Evolutionary conservation across 2,329 filamentous ascomycete genomes (phyloP).

Genomic region (Colletotrichum abscissum): DNA sequence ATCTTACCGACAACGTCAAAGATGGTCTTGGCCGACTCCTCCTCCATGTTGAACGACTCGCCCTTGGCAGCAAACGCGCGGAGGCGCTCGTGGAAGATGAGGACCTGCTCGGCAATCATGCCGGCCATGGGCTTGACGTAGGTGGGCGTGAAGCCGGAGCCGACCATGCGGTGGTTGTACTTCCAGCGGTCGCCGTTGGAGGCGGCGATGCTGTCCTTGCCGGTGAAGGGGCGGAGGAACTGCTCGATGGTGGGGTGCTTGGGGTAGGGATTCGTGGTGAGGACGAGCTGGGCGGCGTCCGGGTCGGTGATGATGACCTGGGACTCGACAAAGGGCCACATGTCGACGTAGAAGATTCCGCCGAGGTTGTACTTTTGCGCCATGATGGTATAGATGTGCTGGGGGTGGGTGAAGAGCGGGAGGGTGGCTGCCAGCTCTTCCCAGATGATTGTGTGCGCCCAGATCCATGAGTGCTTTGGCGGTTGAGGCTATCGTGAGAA

Average conservation of each 20-base stretch:
- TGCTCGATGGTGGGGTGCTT: conserved; percentile 34
- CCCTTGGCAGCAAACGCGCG: conserved; percentile 27
- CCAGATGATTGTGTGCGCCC: conserved; percentile 38
- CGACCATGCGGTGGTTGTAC: conserved; percentile 42
- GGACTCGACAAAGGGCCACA: conserved; percentile 43
- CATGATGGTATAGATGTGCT: conserved; percentile 39
- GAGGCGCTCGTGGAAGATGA: conserved; percentile 39
- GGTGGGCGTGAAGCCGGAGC: conserved; percentile 42
- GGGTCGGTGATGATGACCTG: conserved; percentile 43
- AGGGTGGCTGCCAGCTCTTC: conserved; percentile 32
- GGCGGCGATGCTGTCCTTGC: conserved; percentile 38
- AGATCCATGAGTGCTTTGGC: conserved; percentile 38
- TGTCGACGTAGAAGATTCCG: conserved; percentile 46
- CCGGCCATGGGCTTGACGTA: conserved; percentile 40
- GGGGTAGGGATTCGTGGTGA: conserved; percentile 39
- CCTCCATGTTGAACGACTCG: conserved; percentile 39
- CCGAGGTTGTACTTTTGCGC: conserved; percentile 40
- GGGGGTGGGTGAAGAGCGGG: conserved; percentile 40
- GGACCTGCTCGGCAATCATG: conserved; percentile 41
- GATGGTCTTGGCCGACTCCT: conserved; percentile 38
- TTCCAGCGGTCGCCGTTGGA: conserved; percentile 44
- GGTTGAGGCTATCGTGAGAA: conserved; percentile 6
- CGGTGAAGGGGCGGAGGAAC: conserved; percentile 39
- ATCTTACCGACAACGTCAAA: conserved; percentile 41
- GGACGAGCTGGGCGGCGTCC: conserved; percentile 39